Percentiles rank a stretch among this genome's conserved stretches.
These are phyloP conservation scores for Curvularia sp. DNA, from an alignment of 2,329 filamentous ascomycete species.

Conservation along the genomic window DNA sequence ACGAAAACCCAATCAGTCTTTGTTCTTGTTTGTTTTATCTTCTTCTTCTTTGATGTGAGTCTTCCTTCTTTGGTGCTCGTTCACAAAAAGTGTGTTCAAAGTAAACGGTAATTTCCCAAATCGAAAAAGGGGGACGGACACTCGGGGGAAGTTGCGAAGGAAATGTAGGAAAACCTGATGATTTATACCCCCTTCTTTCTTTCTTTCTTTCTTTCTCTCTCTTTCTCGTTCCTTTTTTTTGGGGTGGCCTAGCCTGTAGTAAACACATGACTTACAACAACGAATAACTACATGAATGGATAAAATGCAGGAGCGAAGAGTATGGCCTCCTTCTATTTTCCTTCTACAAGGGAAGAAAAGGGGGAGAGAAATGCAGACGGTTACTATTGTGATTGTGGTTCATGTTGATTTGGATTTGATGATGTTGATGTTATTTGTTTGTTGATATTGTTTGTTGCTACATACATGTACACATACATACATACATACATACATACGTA, in stretches of 20 bases:
- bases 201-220: background rate
- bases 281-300: too few relatives aligned
- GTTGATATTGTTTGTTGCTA: background rate
- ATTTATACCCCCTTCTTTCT: background rate
- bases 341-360: background rate
- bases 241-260: background rate
- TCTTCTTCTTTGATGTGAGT: too few relatives aligned
- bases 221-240: too few relatives aligned
- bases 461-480: background rate
- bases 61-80: background rate
- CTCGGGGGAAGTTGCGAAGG: too few relatives aligned
- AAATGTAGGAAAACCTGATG: too few relatives aligned
- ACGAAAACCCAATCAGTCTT: background rate
- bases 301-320: too few relatives aligned
- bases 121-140: too few relatives aligned
- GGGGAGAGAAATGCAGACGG: background rate
- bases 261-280: background rate
- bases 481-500: background rate
- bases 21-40: background rate
- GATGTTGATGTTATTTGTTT: background rate
- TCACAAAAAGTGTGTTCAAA: too few relatives aligned
- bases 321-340: too few relatives aligned
- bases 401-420: background rate
- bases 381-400: too few relatives aligned
- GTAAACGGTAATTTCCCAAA: too few relatives aligned